Evolutionary conservation across 495 filamentous ascomycete genomes (phyloP).

Genomic region (Aspergillus panamensis): DNA sequence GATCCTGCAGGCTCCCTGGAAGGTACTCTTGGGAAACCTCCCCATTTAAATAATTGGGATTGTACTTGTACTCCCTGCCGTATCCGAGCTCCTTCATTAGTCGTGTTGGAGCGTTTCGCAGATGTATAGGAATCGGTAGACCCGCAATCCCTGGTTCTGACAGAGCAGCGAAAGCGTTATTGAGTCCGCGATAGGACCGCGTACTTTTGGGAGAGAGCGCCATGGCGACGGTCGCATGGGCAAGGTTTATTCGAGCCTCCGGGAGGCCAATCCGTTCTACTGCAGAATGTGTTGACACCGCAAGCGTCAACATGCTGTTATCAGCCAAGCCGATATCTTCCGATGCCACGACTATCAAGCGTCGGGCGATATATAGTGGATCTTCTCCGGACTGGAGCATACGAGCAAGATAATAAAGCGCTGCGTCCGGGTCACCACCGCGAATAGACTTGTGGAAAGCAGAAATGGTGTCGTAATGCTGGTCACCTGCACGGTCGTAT

Average conservation of each 20-base stretch:
- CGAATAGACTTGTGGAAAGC: conserved; percentile 96
- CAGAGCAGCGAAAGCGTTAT: conserved; percentile 70
- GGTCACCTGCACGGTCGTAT: conserved; percentile 91
- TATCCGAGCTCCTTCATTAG: conserved; percentile 91
- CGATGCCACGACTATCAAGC: conserved; percentile 86
- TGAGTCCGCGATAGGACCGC: conserved; percentile 76
- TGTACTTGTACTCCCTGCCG: conserved; percentile 93
- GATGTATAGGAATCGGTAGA: conserved; percentile 77
- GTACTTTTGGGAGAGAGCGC: conserved; percentile 81
- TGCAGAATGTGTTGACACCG: conserved; percentile 78
- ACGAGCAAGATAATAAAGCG: conserved; percentile 88
- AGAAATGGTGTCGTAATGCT: conserved; percentile 92
- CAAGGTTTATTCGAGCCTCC: conserved; percentile 88
- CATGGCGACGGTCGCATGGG: conserved; percentile 81
- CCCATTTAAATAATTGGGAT: conserved; percentile 83
- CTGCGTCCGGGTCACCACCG: conserved; percentile 78
- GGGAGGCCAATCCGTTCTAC: conserved; percentile 90
- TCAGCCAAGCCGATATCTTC: conserved; percentile 93
- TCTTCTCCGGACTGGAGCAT: conserved; percentile 98
- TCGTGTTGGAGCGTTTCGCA: conserved; percentile 86
- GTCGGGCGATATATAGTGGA: conserved; percentile 83
- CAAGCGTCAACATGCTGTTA: conserved; percentile 76
- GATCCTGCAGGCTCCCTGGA: conserved; percentile 64
- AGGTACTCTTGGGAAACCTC: conserved; percentile 86
- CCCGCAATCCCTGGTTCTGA: conserved; percentile 75